Evolutionary conservation across 129 eudicot genomes (phyloP).

Genomic region (Gnaphalium uliginosum): DNA sequence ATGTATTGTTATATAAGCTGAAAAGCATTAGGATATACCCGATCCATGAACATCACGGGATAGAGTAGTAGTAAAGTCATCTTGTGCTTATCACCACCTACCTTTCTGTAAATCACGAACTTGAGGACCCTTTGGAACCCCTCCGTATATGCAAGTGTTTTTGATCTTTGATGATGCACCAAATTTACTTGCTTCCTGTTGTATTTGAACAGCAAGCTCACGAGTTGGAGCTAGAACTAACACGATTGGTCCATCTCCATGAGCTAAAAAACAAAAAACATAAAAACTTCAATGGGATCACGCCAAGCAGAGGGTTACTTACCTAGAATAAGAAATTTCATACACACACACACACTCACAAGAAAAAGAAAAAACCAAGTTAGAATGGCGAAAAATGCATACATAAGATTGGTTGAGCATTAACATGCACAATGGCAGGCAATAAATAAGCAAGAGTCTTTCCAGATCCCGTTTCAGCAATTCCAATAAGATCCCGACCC

Average conservation of each 20-base stretch:
- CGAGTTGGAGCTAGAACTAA: slow-evolving; percentile 98
- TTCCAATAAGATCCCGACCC: slow-evolving; percentile 98
- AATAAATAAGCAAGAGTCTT: slow-evolving; percentile 91
- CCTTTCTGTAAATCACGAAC: slow-evolving; percentile 99
- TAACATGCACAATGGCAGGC: slow-evolving; percentile 96
- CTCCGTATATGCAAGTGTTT: slow-evolving; percentile 98
- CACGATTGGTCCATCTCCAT: slow-evolving; percentile 98
- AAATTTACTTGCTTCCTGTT: slow-evolving; percentile 95
- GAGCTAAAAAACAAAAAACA: slow-evolving; percentile 47
- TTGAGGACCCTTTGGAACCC: slow-evolving; percentile 99
- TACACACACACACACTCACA: too few species aligned
- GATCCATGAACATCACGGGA: slow-evolving; percentile 84
- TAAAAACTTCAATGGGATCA: background rate
- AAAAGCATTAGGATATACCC: slow-evolving; percentile 77
- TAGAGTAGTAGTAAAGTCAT: slow-evolving; percentile 90
- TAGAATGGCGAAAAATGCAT: slow-evolving; percentile 15
- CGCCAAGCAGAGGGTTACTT: background rate
- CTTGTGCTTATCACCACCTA: slow-evolving; percentile 99
- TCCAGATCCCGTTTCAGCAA: slow-evolving; percentile 99
- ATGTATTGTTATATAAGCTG: slow-evolving; percentile 27
- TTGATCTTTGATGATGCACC: slow-evolving; percentile 97
- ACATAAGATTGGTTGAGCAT: slow-evolving; percentile 97
- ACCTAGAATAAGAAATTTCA: background rate
- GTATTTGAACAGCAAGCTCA: slow-evolving; percentile 99
- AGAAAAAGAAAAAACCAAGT: background rate